phyloP scores from a whole-genome alignment of 192 early-diverging fungal species.

The Haplosporangium gracile region DNA sequence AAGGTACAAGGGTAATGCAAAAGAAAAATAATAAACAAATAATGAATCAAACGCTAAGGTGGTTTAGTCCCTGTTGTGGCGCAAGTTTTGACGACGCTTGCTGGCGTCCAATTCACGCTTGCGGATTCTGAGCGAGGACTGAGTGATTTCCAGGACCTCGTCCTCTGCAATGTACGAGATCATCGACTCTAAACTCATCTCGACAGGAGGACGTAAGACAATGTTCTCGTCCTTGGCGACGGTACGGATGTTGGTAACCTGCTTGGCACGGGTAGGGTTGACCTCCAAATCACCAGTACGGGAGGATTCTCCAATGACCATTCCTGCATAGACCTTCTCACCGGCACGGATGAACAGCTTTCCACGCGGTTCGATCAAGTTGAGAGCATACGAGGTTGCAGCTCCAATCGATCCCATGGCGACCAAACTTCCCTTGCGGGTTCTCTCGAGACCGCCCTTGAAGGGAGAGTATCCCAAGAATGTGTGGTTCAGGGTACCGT shows the following conservation, averaged over 20 bases:
- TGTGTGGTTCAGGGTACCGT: conserved; percentile 85
- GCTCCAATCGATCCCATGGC: conserved; percentile 73
- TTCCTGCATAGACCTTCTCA: conserved; percentile 84
- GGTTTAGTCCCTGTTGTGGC: conserved; percentile 29
- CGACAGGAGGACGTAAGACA: conserved; percentile 75
- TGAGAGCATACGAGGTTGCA: conserved; percentile 81
- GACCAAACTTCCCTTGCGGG: conserved; percentile 83
- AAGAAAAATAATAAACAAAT: conserved; percentile 5
- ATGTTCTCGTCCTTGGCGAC: conserved; percentile 85
- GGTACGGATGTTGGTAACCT: conserved; percentile 83
- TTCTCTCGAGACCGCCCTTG: conserved; percentile 78
- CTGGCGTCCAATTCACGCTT: conserved; percentile 80
- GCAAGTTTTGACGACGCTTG: conserved; percentile 63
- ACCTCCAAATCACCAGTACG: conserved; percentile 85
- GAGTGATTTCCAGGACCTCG: conserved; percentile 90
- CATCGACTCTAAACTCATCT: conserved; percentile 78
- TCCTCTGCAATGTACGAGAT: conserved; percentile 85
- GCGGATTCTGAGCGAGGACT: conserved; percentile 77
- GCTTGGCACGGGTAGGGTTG: conserved; percentile 87
- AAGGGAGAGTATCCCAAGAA: conserved; percentile 80
- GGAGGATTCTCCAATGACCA: conserved; percentile 89
- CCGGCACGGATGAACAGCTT: conserved; percentile 82
- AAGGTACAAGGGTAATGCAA: conserved; percentile 11
- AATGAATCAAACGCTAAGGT: not conserved
- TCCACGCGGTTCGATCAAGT: conserved; percentile 82